Evolutionary conservation across 1,139 yeast genomes (phyloP).

Genomic region (Taphrina confusa): DNA sequence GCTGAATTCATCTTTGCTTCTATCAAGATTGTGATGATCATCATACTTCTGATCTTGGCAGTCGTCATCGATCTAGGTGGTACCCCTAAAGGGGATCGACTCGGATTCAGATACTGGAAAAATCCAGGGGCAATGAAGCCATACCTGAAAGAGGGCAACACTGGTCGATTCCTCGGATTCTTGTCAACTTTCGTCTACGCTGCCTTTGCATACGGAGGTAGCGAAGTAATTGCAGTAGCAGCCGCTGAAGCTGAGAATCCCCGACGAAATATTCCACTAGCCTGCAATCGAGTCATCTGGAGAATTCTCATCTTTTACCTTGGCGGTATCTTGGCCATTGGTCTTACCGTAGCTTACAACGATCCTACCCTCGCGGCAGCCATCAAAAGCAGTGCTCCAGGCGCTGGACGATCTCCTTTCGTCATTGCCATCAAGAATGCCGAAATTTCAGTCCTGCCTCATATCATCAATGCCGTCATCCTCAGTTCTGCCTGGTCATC

Average conservation of each 20-base stretch:
- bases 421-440: conserved; percentile 70
- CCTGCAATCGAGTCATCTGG: conserved; percentile 73
- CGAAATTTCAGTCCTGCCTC: conserved; percentile 68
- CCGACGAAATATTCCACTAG: conserved; percentile 63
- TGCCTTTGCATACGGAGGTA: conserved; percentile 84
- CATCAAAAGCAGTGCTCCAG: conserved; percentile 45
- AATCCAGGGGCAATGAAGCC: conserved; percentile 61
- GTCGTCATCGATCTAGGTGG: conserved; percentile 70
- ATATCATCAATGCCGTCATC: conserved; percentile 73
- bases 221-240: conserved; percentile 78
- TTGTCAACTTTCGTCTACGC: conserved; percentile 81
- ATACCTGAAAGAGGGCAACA: conserved; percentile 45
- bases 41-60: conserved; percentile 61
- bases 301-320: conserved; percentile 67
- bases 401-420: conserved; percentile 67
- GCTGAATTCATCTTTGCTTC: conserved; percentile 66
- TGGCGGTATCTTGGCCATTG: conserved; percentile 60
- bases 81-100: conserved; percentile 48
- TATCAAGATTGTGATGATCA: conserved; percentile 53
- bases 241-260: conserved; percentile 84
- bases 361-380: conserved; percentile 52
- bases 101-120: conserved; percentile 56
- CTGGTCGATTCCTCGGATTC: conserved; percentile 71
- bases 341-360: conserved; percentile 76
- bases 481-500: conserved; percentile 67